phyloP scores from a whole-genome alignment of 331 rosid species.

The Pyracantha coccinea region DNA sequence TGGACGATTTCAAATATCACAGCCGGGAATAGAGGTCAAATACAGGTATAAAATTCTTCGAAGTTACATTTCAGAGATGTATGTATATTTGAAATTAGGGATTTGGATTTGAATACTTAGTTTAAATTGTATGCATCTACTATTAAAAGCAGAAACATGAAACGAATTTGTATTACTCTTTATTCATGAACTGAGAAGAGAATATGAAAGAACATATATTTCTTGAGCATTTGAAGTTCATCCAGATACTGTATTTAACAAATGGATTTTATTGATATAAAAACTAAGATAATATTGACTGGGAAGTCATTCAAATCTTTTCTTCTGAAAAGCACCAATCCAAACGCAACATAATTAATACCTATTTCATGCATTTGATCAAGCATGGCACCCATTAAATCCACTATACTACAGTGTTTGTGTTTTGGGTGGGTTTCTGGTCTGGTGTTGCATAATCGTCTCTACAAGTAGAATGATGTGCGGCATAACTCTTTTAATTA shows the following conservation, averaged over 20 bases:
- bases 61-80: background rate
- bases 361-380: background rate
- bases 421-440: background rate
- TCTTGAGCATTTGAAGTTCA: background rate
- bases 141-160: background rate
- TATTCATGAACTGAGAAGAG: background rate
- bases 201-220: background rate
- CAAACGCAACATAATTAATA: background rate
- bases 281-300: background rate
- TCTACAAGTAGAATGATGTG: background rate
- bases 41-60: conserved; percentile 37
- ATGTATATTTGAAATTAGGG: background rate
- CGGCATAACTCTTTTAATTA: background rate
- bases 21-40: conserved; percentile 62
- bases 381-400: background rate
- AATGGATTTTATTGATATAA: background rate
- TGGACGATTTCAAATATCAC: conserved; percentile 75
- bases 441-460: background rate
- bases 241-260: background rate
- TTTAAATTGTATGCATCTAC: background rate
- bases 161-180: background rate
- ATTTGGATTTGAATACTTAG: background rate
- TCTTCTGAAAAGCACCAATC: background rate
- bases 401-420: background rate
- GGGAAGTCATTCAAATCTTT: background rate